Evolutionary conservation across 768 basidiomycete species (phyloP).

Genomic region (Paxillus ammoniavirescens): DNA sequence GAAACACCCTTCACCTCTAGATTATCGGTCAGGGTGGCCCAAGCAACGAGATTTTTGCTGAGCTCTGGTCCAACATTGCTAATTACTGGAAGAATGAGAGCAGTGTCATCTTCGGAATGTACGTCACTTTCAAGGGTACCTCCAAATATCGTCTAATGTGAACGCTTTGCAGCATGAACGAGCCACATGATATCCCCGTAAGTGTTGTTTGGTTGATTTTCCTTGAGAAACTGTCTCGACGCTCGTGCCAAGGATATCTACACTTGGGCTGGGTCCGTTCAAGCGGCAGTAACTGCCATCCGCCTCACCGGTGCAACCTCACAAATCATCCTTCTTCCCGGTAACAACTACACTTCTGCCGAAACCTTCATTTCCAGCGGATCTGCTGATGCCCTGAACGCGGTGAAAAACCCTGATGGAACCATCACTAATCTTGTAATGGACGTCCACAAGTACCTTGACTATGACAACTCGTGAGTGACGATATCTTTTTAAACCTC

Average conservation of each 20-base stretch:
- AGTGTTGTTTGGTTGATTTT: background rate
- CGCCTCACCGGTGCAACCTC: constrained; percentile 8
- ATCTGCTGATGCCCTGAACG: constrained; percentile 5
- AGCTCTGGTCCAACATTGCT: constrained; percentile 10
- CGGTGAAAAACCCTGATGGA: constrained; percentile 10
- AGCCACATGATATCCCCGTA: constrained; percentile 15
- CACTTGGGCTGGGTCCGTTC: constrained; percentile 9
- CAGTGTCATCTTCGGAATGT: constrained; percentile 10
- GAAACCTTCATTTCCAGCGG: constrained; percentile 6
- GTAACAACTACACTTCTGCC: constrained; percentile 7
- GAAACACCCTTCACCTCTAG: background rate
- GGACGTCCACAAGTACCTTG: constrained; percentile 15
- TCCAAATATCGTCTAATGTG: too few species aligned
- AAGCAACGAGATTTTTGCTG: constrained; percentile 9
- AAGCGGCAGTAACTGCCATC: constrained; percentile 15
- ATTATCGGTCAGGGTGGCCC: constrained; percentile 16
- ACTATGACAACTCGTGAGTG: constrained; percentile 11
- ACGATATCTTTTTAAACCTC: too few species aligned
- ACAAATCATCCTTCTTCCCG: constrained; percentile 12
- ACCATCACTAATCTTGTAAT: constrained; percentile 7
- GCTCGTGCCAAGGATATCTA: background rate
- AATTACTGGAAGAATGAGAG: background rate
- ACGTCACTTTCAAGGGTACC: background rate
- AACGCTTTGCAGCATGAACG: constrained; percentile 10
- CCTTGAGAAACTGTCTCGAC: background rate